Conservation (phyloP, 305 asterid species). For the Fraxinus dipetala region DNA sequence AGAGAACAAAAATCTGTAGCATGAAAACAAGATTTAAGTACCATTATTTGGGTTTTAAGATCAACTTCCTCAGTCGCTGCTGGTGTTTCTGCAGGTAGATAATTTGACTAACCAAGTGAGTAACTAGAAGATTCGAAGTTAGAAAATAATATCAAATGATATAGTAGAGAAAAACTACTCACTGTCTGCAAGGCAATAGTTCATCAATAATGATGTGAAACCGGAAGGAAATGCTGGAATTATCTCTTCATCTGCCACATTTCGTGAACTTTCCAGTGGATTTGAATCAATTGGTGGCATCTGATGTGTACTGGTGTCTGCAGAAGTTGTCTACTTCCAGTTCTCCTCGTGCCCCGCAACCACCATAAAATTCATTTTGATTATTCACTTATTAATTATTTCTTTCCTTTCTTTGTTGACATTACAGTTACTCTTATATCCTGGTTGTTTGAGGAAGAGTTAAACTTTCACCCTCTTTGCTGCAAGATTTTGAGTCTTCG, state of each 20-base stretch:
- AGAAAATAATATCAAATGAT: conserved; percentile 10
- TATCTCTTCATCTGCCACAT: conserved; percentile 36
- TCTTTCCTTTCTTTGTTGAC: background rate
- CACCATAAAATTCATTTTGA: conserved; percentile 21
- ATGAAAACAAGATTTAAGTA: conserved; percentile 26
- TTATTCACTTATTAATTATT: background rate
- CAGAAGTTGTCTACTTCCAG: conserved; percentile 35
- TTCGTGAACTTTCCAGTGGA: conserved; percentile 28
- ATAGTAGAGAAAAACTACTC: conserved; percentile 29
- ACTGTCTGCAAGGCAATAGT: conserved; percentile 51
- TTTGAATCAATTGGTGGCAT: conserved; percentile 34
- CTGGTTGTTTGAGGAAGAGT: background rate
- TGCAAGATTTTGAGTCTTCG: background rate
- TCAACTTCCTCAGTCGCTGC: conserved; percentile 31
- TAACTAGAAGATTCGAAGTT: conserved; percentile 2
- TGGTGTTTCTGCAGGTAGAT: conserved; percentile 40
- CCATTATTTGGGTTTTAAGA: conserved; percentile 63
- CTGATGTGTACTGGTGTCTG: conserved; percentile 34
- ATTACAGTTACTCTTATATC: background rate
- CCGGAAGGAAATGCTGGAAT: conserved; percentile 62
- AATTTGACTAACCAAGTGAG: conserved; percentile 21
- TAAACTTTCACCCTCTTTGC: background rate
- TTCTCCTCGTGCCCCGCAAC: conserved; percentile 38
- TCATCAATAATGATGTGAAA: conserved; percentile 63
- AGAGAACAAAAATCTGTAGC: background rate